These are phyloP conservation scores for Podosphaera xanthii DNA, from an alignment of 2,329 filamentous ascomycete species.

Conservation along the genomic window DNA sequence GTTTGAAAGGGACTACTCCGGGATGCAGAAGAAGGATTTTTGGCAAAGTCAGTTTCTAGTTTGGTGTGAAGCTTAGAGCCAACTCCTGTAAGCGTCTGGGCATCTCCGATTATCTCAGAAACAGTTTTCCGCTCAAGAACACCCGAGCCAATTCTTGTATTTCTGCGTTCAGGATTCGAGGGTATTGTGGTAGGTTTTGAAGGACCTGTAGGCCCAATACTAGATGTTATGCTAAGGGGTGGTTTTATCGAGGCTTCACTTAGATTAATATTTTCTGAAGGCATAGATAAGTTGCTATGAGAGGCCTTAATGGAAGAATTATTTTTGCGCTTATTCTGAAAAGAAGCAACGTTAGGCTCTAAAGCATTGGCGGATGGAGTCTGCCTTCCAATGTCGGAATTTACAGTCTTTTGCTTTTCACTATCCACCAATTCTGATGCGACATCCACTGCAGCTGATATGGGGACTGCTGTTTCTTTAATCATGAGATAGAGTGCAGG, in stretches of 20 bases:
- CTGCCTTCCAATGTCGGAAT: constrained; percentile 11
- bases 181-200: constrained; percentile 13
- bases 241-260: constrained; percentile 3
- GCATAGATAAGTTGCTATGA: background rate
- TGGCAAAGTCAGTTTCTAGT: constrained; percentile 8
- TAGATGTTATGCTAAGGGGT: constrained; percentile 4
- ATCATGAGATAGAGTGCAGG: constrained; percentile 8
- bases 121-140: constrained; percentile 50
- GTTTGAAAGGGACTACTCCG: constrained; percentile 23
- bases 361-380: constrained; percentile 10
- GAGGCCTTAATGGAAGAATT: background rate
- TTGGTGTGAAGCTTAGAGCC: constrained; percentile 11
- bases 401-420: constrained; percentile 8
- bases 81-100: constrained; percentile 18
- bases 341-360: constrained; percentile 11
- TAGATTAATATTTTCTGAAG: constrained; percentile 3
- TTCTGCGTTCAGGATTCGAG: constrained; percentile 31
- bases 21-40: constrained; percentile 10
- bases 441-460: background rate
- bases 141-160: constrained; percentile 46
- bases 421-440: constrained; percentile 2
- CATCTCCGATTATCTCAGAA: constrained; percentile 45
- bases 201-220: constrained; percentile 7
- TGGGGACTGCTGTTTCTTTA: constrained; percentile 4
- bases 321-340: constrained; percentile 13